These are phyloP conservation scores for Pisolithus marmoratus DNA, from an alignment of 768 basidiomycete genomes.

Conservation along the genomic window DNA sequence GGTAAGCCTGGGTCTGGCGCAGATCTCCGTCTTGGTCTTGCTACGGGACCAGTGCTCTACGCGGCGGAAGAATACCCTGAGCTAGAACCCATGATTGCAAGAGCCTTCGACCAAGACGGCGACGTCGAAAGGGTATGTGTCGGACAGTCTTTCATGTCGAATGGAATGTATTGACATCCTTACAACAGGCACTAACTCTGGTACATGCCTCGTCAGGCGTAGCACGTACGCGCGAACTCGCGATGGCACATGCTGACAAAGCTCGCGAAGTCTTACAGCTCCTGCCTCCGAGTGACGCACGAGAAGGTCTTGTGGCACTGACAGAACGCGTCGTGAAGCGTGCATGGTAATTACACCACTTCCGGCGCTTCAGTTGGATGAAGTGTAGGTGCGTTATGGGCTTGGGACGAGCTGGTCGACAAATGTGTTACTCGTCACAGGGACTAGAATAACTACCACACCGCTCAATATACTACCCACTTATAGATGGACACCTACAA, in stretches of 20 bases:
- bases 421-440: neutral
- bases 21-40: slow-evolving; percentile 75
- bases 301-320: slow-evolving; percentile 66
- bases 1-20: slow-evolving; percentile 86
- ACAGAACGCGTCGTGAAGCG: slow-evolving; percentile 63
- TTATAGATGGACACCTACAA: neutral
- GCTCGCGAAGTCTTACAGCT: slow-evolving; percentile 63
- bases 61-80: slow-evolving; percentile 82
- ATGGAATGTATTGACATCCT: neutral
- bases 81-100: slow-evolving; percentile 68
- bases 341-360: slow-evolving; percentile 35
- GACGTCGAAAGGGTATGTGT: slow-evolving; percentile 71
- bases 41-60: slow-evolving; percentile 81
- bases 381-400: too few species aligned
- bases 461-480: neutral
- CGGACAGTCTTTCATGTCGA: neutral
- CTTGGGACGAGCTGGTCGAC: neutral
- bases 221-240: slow-evolving; percentile 73
- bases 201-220: slow-evolving; percentile 66
- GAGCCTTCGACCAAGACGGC: slow-evolving; percentile 70
- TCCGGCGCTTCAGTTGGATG: neutral
- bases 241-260: slow-evolving; percentile 65
- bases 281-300: slow-evolving; percentile 80
- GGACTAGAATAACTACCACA: neutral
- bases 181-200: slow-evolving; percentile 54